These are phyloP conservation scores for Phtheirospermum japonicum DNA, from an alignment of 257 asterid genomes.

Conservation along the genomic window DNA sequence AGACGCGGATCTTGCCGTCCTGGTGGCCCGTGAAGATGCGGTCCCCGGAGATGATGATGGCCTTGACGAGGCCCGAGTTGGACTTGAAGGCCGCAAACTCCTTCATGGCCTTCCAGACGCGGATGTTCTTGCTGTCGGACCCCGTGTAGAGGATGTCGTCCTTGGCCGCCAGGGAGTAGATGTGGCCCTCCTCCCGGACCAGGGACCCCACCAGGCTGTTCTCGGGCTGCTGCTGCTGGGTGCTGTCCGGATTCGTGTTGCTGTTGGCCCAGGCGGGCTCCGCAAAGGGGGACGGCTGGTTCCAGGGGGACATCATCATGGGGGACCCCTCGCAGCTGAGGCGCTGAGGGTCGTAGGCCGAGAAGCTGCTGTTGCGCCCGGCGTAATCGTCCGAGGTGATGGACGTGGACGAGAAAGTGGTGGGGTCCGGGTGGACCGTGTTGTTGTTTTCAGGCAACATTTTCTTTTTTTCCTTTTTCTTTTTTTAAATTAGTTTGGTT, in stretches of 20 bases:
- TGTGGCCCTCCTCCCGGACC: constrained; percentile 53
- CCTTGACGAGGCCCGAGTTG: constrained; percentile 56
- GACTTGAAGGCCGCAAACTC: constrained; percentile 52
- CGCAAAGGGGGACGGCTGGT: constrained; percentile 49
- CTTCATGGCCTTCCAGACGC: constrained; percentile 44
- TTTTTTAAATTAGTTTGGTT: not conserved
- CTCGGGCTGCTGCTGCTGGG: no score
- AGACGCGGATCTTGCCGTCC: constrained; percentile 60
- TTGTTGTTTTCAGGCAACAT: constrained; percentile 19
- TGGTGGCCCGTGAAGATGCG: constrained; percentile 61
- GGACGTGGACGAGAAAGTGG: constrained; percentile 36
- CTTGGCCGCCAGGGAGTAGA: constrained; percentile 47
- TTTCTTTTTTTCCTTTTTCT: not conserved
- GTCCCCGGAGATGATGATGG: constrained; percentile 46
- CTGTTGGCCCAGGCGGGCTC: not conserved
- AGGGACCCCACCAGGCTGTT: constrained; percentile 43
- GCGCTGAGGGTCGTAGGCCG: constrained; percentile 45
- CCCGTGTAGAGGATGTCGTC: constrained; percentile 53
- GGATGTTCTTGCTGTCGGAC: constrained; percentile 61
- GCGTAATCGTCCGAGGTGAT: constrained; percentile 24
- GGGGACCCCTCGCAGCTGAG: constrained; percentile 63
- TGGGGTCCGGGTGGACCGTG: constrained; percentile 41
- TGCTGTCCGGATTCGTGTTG: not conserved
- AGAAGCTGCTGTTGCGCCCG: constrained; percentile 52
- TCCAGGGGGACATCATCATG: constrained; percentile 82